phyloP scores from a whole-genome alignment of 495 filamentous ascomycete genomes.

The Aspergillus coremiiformis region DNA sequence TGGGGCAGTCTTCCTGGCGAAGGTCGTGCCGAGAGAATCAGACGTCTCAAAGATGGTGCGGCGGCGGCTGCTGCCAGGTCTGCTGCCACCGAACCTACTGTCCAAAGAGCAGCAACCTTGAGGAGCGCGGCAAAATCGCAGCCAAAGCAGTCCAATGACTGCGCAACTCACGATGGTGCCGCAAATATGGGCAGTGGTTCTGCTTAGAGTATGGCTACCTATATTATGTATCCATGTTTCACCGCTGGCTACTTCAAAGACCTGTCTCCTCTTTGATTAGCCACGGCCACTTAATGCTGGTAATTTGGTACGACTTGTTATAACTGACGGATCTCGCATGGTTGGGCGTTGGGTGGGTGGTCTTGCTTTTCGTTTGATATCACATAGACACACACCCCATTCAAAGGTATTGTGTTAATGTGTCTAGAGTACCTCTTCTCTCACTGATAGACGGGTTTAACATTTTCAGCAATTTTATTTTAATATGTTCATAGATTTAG shows the following conservation, averaged over 20 bases:
- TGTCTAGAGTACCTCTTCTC: not conserved
- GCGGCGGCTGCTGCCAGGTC: slow-evolving; percentile 19
- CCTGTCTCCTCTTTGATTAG: not conserved
- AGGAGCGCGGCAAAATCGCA: not conserved
- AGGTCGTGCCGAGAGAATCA: slow-evolving; percentile 36
- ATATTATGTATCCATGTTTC: not conserved
- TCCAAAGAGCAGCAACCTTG: not conserved
- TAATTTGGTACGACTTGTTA: not conserved
- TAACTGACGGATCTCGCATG: not conserved
- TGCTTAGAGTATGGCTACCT: not conserved
- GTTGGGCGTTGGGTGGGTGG: not conserved
- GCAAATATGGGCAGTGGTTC: not conserved
- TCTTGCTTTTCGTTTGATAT: not conserved
- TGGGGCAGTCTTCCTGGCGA: slow-evolving; percentile 42
- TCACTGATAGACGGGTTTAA: not conserved
- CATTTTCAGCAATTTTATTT: not conserved
- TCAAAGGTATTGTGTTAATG: not conserved
- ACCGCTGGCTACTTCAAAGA: no score
- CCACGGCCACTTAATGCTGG: not conserved
- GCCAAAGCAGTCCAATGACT: not conserved
- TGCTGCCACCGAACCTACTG: slow-evolving; percentile 9
- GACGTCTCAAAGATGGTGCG: slow-evolving; percentile 33
- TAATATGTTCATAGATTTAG: not conserved
- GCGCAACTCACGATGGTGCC: not conserved
- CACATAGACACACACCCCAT: not conserved